A percentile compares a stretch with the other conserved stretches of the same genome.
Evolutionary conservation across 2,329 filamentous ascomycete genomes (phyloP).

Genomic region (Calonectria multiphialidica): DNA sequence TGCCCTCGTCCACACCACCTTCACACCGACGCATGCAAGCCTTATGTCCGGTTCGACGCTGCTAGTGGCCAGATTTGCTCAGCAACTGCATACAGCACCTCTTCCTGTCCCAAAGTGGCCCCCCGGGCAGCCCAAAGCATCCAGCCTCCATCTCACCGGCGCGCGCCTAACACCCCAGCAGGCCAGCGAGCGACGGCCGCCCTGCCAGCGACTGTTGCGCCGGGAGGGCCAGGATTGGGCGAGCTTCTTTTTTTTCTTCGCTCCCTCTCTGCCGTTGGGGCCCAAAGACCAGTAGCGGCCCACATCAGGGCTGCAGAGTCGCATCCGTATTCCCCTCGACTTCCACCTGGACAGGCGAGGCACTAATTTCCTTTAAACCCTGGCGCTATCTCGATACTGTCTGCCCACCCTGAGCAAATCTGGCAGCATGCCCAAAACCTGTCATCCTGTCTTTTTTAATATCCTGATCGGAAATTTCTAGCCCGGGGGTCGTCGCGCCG

Average conservation of each 20-base stretch:
- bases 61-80: background rate
- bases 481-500: slow-evolving; percentile 20
- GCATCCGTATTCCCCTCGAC: slow-evolving; percentile 12
- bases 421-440: slow-evolving; percentile 14
- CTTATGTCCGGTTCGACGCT: slow-evolving; percentile 5
- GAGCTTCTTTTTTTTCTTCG: background rate
- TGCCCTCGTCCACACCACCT: background rate
- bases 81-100: slow-evolving; percentile 15
- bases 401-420: slow-evolving; percentile 22
- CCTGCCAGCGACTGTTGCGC: background rate
- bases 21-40: background rate
- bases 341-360: slow-evolving; percentile 24
- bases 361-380: slow-evolving; percentile 26
- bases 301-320: slow-evolving; percentile 18
- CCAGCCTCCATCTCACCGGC: background rate
- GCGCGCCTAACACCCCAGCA: background rate
- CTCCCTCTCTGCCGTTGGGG: background rate
- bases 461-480: slow-evolving; percentile 27
- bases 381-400: slow-evolving; percentile 26
- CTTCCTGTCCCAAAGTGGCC: slow-evolving; percentile 12
- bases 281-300: background rate
- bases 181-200: background rate
- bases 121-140: slow-evolving; percentile 2
- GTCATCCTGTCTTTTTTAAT: background rate
- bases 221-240: background rate